Evolutionary conservation across 2,329 filamentous ascomycete species (phyloP), one percentile per base, ranked within the genome.

Genomic region (Epichloe gansuensis): DNA sequence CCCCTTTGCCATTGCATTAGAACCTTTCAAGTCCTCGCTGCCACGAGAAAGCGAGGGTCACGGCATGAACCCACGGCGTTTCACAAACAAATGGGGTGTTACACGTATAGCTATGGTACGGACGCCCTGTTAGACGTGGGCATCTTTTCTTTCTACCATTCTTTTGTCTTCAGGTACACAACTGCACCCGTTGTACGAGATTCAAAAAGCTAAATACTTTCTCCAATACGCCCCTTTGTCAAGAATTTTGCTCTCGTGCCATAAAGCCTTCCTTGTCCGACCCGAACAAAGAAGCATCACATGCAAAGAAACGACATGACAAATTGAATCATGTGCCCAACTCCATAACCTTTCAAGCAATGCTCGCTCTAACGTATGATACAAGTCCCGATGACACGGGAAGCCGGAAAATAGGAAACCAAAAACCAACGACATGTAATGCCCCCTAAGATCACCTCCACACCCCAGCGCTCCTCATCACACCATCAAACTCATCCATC

Each of bases 381-480:
- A 31, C 1, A 11, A 31, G 31, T 31, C 31, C 31, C 31, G 31
- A 31, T 31, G 31, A 4, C 31, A 11, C 31, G 2, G 31, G 8
- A 21, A 17, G 17, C 13, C 12, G 31, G 42, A 21, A 35, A 21
- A 39, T 17, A 38, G 5, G 35, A 51, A 46, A 25, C 15, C 12
- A 3, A 11, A 8, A 34, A n/a, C 4, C 12, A 4, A n/a, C 28
- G 4, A 31, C 28, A 31, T 15, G 7, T 25, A 7, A 23, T 8
- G 31, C 45, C 9, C 34, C 13, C 37, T 5, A 13, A 13, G 5
- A 46, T 83, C 75, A 85, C 66, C 81, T 82, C 77, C 91, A 91
- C 39, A 91, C 83, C 1, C 90, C 90, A 5, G 90, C 91, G 61
- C 86, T 76, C 58, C 76, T 80, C 89, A 95, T 91, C 5, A 95